phyloP scores from a whole-genome alignment of 2,329 filamentous ascomycete species.

The Chlorencoelia australis region DNA sequence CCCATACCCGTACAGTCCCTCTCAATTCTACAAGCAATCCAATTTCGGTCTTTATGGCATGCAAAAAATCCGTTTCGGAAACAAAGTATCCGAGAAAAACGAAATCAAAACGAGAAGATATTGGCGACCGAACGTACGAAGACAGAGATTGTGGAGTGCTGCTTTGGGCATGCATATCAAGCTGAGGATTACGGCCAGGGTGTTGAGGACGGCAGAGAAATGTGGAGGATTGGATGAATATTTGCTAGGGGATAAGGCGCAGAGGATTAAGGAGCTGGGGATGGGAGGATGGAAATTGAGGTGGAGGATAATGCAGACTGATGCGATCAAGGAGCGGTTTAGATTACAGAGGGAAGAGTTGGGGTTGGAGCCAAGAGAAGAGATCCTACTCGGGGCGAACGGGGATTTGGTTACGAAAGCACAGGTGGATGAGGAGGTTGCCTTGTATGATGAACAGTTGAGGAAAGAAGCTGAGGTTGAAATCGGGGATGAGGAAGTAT shows the following conservation, averaged over 20 bases:
- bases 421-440: constrained; percentile 27
- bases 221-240: constrained; percentile 88
- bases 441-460: constrained; percentile 36
- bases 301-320: constrained; percentile 81
- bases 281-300: constrained; percentile 83
- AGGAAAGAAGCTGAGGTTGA: constrained; percentile 29
- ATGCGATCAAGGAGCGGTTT: constrained; percentile 55
- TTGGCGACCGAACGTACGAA: constrained; percentile 62
- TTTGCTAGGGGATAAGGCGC: constrained; percentile 68
- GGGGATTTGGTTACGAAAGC: constrained; percentile 28
- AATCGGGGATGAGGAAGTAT: constrained; percentile 33
- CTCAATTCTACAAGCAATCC: constrained; percentile 67
- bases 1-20: constrained; percentile 63
- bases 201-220: constrained; percentile 68
- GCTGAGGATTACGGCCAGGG: constrained; percentile 58
- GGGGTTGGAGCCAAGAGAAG: constrained; percentile 47
- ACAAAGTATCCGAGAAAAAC: constrained; percentile 60
- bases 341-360: constrained; percentile 52
- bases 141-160: constrained; percentile 56
- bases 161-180: constrained; percentile 53
- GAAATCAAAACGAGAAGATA: constrained; percentile 60
- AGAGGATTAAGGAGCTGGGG: constrained; percentile 75
- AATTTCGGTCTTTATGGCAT: constrained; percentile 65
- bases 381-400: constrained; percentile 29
- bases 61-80: constrained; percentile 66